Evolutionary conservation across 139 green algal genomes (phyloP), one percentile per base, ranked within the genome.

Genomic region (Haematococcus lacustris): DNA sequence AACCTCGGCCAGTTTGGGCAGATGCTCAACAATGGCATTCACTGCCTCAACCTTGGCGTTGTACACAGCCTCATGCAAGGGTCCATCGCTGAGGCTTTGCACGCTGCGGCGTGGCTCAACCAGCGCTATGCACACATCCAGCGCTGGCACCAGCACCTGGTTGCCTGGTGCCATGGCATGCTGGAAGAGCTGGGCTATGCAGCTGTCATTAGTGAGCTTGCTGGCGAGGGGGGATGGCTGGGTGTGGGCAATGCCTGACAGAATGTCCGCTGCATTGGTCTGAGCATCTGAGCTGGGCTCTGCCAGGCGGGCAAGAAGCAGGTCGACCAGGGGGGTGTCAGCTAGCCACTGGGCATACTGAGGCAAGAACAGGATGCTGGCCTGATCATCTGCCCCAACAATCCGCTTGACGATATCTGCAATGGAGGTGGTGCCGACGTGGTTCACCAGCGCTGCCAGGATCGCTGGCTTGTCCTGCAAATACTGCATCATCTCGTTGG

Each of bases 331-430:
- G 35, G 79, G 65, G 30, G 90, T 95, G 3, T 91, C 85, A 37
- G 80, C 70, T 9, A 97, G 78, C 91, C 91, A 97, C 66, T 87
- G 64, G 3, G 77, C 65, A 33, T 82, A 80, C 30, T 50, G 39
- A 26, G 33, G 60, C 71, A 82, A 50, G 70, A 88, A 85, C 62
- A 86, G 73, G n/a, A 82, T 81, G 69, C 70, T 85, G 69, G 63
- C 87, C 73, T 91, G 90, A 43, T 97, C 92, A 59, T 94, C 92
- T 4, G 89, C 91, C 23, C 91, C 92, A 51, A 95, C 81, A 35
- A 97, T 82, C 30, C 89, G 85, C 77, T 92, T 88, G 38, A 97
- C 70, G 38, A 94, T 85, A 53, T 97, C 92, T 2, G 90, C 86
- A 0, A 96, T 81, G 0, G 83, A 92, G 9, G 89, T 93, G 26